Percentiles rank a stretch among this genome's conserved stretches.
phyloP scores from a whole-genome alignment of 2,329 filamentous ascomycete genomes.

The Camillea tinctor region DNA sequence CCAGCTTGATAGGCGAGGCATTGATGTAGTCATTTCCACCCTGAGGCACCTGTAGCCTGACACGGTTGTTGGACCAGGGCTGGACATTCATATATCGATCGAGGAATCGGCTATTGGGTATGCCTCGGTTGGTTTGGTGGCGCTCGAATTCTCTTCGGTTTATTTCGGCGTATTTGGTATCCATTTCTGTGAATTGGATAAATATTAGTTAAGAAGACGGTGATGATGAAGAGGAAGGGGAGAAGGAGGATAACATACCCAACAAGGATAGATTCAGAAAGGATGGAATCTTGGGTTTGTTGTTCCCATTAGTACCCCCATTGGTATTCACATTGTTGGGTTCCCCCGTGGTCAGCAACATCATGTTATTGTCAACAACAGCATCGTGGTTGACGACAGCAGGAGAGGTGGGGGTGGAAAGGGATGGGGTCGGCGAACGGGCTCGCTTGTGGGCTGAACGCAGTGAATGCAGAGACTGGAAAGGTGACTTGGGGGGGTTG shows the following conservation, averaged over 20 bases:
- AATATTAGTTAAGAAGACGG: slow-evolving; percentile 8
- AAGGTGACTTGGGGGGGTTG: slow-evolving; percentile 33
- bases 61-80: slow-evolving; percentile 82
- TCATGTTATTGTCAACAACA: slow-evolving; percentile 25
- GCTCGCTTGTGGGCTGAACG: slow-evolving; percentile 48
- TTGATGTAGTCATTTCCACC: slow-evolving; percentile 78
- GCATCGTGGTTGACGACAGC: slow-evolving; percentile 38
- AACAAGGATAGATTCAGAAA: slow-evolving; percentile 50
- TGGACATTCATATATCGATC: slow-evolving; percentile 91
- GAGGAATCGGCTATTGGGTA: slow-evolving; percentile 56
- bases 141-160: slow-evolving; percentile 53
- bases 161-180: slow-evolving; percentile 52
- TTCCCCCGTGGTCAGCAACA: slow-evolving; percentile 14
- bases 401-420: slow-evolving; percentile 22
- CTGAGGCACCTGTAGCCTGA: slow-evolving; percentile 75
- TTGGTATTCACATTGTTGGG: slow-evolving; percentile 27
- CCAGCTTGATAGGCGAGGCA: slow-evolving; percentile 67
- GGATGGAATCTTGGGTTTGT: slow-evolving; percentile 39
- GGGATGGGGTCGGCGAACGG: slow-evolving; percentile 37
- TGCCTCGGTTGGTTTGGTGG: slow-evolving; percentile 50
- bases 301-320: slow-evolving; percentile 4
- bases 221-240: slow-evolving; percentile 1
- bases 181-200: slow-evolving; percentile 40
- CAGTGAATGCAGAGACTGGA: slow-evolving; percentile 43
- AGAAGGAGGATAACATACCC: slow-evolving; percentile 39